Base-by-base conservation (phyloP, 768 basidiomycete species). In the Auriculariales sp. region DNA sequence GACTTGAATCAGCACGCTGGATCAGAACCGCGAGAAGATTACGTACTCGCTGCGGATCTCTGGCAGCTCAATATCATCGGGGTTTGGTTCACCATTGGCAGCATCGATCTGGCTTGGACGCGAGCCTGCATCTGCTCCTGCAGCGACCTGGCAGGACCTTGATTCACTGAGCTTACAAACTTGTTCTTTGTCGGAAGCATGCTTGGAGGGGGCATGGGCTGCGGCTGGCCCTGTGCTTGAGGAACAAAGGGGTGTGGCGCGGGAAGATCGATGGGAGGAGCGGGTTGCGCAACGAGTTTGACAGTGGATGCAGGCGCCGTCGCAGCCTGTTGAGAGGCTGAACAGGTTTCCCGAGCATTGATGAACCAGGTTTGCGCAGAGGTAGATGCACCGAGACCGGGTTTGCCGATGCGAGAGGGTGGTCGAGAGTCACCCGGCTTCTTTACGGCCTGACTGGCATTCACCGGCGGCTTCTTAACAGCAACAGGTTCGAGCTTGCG, bases 11-110 rank as follows among this genome's bases (percentile, higher is more conserved):
- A n/a, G n/a, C n/a, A n/a, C n/a, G n/a, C n/a, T n/a, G n/a, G n/a
- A n/a, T n/a, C n/a, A n/a, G n/a, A n/a, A n/a, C n/a, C n/a, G n/a
- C n/a, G n/a, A n/a, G n/a, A n/a, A n/a, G n/a, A n/a, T n/a, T n/a
- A n/a, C n/a, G 64, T 97, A 98, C 67, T 97, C 94, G 66, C 87
- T 91, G 58, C 91, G 84, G 59, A 95, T 91, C 42, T 98, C 94
- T 0, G 94, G 93, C 15, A 99, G 71, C 58, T 92, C 91, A 57
- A 93, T 88, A 60, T 61, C 59, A 31, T 66, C 61, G 31, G 68
- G 65, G 49, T 74, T 71, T 35, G 39, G 39, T 19, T 44, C 39
- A 6, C 39, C 39, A 19, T 64, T 62, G 12, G 77, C 72, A 32
- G 50, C 50, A 14, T 36, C 48, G 17, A 50, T 30, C 45, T 54